Base-by-base conservation (phyloP, 1,284 basidiomycete genomes). In the Cutaneotrichosporon spelunceum region DNA sequence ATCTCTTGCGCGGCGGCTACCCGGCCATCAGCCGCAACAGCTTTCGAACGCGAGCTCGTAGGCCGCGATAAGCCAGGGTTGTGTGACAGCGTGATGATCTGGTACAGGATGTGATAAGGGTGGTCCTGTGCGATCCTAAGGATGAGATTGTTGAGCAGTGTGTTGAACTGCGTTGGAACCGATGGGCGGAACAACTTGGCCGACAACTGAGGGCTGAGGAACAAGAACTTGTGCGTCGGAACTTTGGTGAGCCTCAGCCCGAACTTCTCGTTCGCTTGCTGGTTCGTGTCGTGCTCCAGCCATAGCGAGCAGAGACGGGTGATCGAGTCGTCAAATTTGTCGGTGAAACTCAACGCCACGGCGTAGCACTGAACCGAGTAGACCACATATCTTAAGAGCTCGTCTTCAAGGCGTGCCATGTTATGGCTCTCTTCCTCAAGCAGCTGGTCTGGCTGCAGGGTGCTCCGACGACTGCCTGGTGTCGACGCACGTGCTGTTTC, bases 31-130 rank as follows among this genome's bases (percentile, higher is more conserved):
- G 11, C 30, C 9, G 21, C 44, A 27, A 27, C 48, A 3, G 56
- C 39, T 53, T 48, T 64, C 29, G 56, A 48, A 4, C 60, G 60
- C 1, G 53, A 44, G 4, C 19, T 27, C 0, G 57, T n/a, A 14
- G n/a, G 53, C 23, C 55, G 55, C 48, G 36, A 55, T 30, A 13
- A 42, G n/a, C 53, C 48, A n/a, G 53, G 39, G 34, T 50, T 44
- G 21, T 42, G 5, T 0, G 79, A 76, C 2, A 83, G 76, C 0
- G 90, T 90, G 73, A 88, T 91, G 14, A 99, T 85, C 68, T 95
- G 91, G 76, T 94, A 96, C 7, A 97, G 79, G 66, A 87, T 88
- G 73, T 99, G 96, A 79, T 92, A 98, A 0, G 95, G 94, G 74
- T 99, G 96, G 58, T 98, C 91, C 55, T 79, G 78, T 69, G 89